Percentiles rank a stretch among this genome's conserved stretches.
phyloP scores from a whole-genome alignment of 306 rosid genomes.

The Cucurbita ficifolia region DNA sequence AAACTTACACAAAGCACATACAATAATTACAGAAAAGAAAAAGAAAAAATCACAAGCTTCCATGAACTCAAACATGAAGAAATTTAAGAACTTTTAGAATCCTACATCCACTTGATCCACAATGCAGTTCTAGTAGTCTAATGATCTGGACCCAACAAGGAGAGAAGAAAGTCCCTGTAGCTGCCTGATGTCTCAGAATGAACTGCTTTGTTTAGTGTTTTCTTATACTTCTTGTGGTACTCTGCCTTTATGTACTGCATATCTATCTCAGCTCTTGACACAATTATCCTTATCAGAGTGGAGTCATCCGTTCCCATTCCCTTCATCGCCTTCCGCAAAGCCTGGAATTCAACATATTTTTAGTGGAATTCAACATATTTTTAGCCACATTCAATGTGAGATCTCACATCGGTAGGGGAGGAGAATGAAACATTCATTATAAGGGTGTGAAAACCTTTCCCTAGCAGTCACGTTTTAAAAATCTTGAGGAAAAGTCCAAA shows the following conservation, averaged over 20 bases:
- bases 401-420: too few relatives aligned
- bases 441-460: too few relatives aligned
- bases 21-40: too few relatives aligned
- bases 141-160: slow-evolving; percentile 31
- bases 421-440: too few relatives aligned
- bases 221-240: slow-evolving; percentile 40
- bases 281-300: slow-evolving; percentile 40
- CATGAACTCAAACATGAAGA: neutral
- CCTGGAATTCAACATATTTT: slow-evolving; percentile 17
- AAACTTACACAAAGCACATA: neutral
- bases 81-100: neutral
- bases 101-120: neutral
- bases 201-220: slow-evolving; percentile 55
- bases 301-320: slow-evolving; percentile 66
- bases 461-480: too few relatives aligned
- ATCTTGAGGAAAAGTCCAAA: too few relatives aligned
- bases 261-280: slow-evolving; percentile 59
- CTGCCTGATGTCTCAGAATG: slow-evolving; percentile 67
- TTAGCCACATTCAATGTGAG: neutral
- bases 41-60: neutral
- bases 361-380: neutral
- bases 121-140: neutral
- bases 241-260: slow-evolving; percentile 60
- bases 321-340: slow-evolving; percentile 53
- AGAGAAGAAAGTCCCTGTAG: slow-evolving; percentile 54